Base-by-base conservation (phyloP, 2,329 filamentous ascomycete genomes). In the Verticillium klebahnii region DNA sequence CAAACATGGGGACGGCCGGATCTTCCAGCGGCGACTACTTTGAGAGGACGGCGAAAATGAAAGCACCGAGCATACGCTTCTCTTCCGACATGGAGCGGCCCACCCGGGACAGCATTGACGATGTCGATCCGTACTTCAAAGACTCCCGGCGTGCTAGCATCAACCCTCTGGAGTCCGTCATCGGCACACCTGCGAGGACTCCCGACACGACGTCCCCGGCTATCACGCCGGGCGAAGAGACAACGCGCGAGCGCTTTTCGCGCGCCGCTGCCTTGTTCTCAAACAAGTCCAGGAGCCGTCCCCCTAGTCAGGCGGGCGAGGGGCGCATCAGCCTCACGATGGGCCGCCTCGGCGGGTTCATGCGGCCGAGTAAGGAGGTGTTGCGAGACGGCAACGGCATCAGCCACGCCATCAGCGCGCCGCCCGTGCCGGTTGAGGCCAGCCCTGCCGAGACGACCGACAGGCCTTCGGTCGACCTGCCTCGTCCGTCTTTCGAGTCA, bases 271-370 rank as follows among this genome's bases (percentile, higher is more conserved):
- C 83, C 5, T 80, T 79, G 56, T 85, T 88, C 65, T 74, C 80
- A 25, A 71, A 77, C 73, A 67, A 76, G 60, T 67, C 76, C 66
- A 80, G 80, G 66, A 86, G 85, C 66, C 81, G 86, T 14, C 83
- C 86, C 5, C 75, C 74, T 19, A 88, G 86, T 67, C 84, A 87
- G 66, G 81, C 78, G 1, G 83, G 85, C 32, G 86, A 88, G 66
- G 79, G 78, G 17, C 79, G 86, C 4, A 81, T 86, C 61, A 86
- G 83, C 68, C 75, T 82, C 19, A 84, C 82, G 2, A 85, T 88
- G 70, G 81, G 80, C 17, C 80, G 83, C n/a, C 72, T 86, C 4
- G 80, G 80, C 11, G 78, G 80, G 0, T 76, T 85, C 7, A 80
- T 81, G 67, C 81, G 79, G 58, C 67, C 78, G 9, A 84, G 81